These are phyloP conservation scores for Trichophaea hybrida DNA, from an alignment of 2,329 filamentous ascomycete species.

Conservation along the genomic window DNA sequence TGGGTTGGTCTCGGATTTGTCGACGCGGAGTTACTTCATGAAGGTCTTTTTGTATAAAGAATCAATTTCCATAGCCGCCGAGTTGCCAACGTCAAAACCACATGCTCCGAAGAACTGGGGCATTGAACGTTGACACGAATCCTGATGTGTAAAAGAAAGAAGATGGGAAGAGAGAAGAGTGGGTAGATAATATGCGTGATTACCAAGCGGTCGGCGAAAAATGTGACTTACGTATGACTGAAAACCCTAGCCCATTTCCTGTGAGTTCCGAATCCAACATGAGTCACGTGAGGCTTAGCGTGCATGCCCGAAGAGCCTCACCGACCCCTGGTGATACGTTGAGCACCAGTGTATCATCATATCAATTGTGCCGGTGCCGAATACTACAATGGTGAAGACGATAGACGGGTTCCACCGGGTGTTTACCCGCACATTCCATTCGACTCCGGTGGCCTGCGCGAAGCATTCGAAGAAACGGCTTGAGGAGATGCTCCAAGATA, in stretches of 20 bases:
- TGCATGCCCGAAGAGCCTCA: too few relatives aligned
- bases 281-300: too few relatives aligned
- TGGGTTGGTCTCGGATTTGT: constrained; percentile 16
- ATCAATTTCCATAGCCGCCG: constrained; percentile 19
- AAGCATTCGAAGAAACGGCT: constrained; percentile 31
- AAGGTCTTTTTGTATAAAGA: not conserved
- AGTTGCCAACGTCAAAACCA: constrained; percentile 12
- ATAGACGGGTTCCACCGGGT: constrained; percentile 12
- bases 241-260: too few relatives aligned
- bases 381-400: not conserved
- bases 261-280: too few relatives aligned
- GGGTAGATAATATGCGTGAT: too few relatives aligned
- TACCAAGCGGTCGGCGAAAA: too few relatives aligned
- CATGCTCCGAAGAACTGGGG: constrained; percentile 6
- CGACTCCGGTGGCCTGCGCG: constrained; percentile 24
- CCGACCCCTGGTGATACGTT: too few relatives aligned
- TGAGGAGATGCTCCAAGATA: constrained; percentile 24
- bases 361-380: too few relatives aligned
- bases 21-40: constrained; percentile 22
- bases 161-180: not conserved
- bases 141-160: constrained; percentile 2
- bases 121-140: constrained; percentile 15
- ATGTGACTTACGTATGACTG: too few relatives aligned
- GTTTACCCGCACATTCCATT: constrained; percentile 29
- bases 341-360: too few relatives aligned